Conservation (phyloP, 2,329 filamentous ascomycete genomes). For the Domatiomyces globalis region DNA sequence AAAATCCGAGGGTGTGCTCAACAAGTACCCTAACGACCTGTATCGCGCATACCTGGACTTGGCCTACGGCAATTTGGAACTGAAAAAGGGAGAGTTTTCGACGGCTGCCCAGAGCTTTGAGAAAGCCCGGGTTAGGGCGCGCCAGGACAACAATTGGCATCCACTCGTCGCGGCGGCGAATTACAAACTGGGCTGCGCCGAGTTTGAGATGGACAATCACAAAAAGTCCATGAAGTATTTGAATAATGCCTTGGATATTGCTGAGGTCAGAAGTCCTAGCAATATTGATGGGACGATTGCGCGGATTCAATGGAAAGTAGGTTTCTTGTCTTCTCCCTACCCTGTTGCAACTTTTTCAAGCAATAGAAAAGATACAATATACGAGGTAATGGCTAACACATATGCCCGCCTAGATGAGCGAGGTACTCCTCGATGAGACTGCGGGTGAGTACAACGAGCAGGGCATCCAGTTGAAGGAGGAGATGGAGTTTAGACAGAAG, state of each 20-base stretch:
- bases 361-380: too few relatives aligned
- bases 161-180: slow-evolving; percentile 4
- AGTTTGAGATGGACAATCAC: slow-evolving; percentile 4
- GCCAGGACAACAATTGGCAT: slow-evolving; percentile 2
- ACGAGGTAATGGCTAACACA: too few relatives aligned
- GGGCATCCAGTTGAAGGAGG: slow-evolving; percentile 2
- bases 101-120: slow-evolving; percentile 1
- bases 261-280: not conserved
- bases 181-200: slow-evolving; percentile 4
- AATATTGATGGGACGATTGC: slow-evolving; percentile 4
- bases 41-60: slow-evolving; percentile 2
- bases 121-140: slow-evolving; percentile 1
- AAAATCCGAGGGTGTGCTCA: slow-evolving; percentile 4
- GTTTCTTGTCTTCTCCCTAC: too few relatives aligned
- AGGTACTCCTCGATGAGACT: slow-evolving; percentile 5
- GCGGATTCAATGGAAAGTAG: slow-evolving; percentile 3
- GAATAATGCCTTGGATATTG: slow-evolving; percentile 4
- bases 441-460: not conserved
- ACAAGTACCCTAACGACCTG: slow-evolving; percentile 2
- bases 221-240: slow-evolving; percentile 3
- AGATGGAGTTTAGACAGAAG: slow-evolving; percentile 3
- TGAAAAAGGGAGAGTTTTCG: slow-evolving; percentile 1
- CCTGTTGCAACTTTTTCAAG: too few relatives aligned
- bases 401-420: not conserved
- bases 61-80: slow-evolving; percentile 4